Evolutionary conservation across 2,329 filamentous ascomycete species (phyloP).

Genomic region (Phoma herbarum): DNA sequence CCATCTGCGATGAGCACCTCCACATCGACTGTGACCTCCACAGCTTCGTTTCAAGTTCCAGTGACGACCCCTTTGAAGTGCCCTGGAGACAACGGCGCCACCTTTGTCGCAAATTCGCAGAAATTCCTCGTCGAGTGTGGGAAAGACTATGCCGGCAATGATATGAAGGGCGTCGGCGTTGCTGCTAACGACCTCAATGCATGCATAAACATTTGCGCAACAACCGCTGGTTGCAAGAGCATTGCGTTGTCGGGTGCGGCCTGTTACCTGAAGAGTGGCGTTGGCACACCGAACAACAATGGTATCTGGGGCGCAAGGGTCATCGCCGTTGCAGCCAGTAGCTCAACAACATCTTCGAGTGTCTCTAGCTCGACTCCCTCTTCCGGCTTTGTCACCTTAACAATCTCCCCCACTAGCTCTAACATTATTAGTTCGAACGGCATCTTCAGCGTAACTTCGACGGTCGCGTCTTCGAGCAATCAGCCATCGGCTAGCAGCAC

Average conservation of each 20-base stretch:
- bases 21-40: not conserved
- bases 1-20: not conserved
- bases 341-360: not conserved
- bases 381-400: not conserved
- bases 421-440: not conserved
- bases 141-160: slow-evolving; percentile 11
- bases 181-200: slow-evolving; percentile 3
- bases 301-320: slow-evolving; percentile 13
- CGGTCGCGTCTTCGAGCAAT: not conserved
- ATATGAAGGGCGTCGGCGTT: slow-evolving; percentile 7
- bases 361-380: not conserved
- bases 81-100: slow-evolving; percentile 2
- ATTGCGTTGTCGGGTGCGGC: slow-evolving; percentile 14
- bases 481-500: not conserved
- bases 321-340: not conserved
- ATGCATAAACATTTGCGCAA: slow-evolving; percentile 12
- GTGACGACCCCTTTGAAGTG: slow-evolving; percentile 11
- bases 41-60: not conserved
- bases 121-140: slow-evolving; percentile 13
- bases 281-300: slow-evolving; percentile 5
- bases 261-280: slow-evolving; percentile 12
- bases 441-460: not conserved
- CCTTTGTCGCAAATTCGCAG: slow-evolving; percentile 8
- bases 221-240: slow-evolving; percentile 6
- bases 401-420: not conserved